A percentile compares a stretch with the other conserved stretches of the same genome.
These are phyloP conservation scores for Yarrowia hollandica DNA, from an alignment of 805 yeast species.

Conservation along the genomic window DNA sequence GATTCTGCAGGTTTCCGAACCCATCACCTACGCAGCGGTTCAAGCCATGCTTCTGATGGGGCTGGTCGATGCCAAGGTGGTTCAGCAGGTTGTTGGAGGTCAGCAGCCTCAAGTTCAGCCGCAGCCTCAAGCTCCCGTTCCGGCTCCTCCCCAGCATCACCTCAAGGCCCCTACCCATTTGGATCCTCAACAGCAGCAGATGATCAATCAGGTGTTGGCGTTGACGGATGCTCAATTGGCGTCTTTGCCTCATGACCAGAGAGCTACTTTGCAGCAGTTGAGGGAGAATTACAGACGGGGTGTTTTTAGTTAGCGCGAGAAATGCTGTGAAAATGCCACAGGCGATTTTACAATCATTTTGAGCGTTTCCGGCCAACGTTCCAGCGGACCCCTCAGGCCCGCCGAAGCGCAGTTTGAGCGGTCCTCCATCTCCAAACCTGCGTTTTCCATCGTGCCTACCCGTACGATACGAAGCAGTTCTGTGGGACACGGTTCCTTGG, in stretches of 20 bases:
- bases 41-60: constrained; percentile 58
- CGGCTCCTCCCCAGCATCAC: constrained; percentile 31
- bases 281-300: constrained; percentile 35
- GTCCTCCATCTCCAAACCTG: too few relatives aligned
- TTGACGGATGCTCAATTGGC: constrained; percentile 52
- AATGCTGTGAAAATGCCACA: too few relatives aligned
- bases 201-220: constrained; percentile 52
- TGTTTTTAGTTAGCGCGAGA: background rate
- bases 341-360: too few relatives aligned
- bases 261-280: constrained; percentile 37
- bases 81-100: constrained; percentile 35
- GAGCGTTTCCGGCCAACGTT: too few relatives aligned
- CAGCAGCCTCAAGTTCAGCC: constrained; percentile 24
- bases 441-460: too few relatives aligned
- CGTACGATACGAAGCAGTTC: too few relatives aligned
- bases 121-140: constrained; percentile 28
- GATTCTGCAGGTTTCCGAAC: constrained; percentile 58
- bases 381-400: too few relatives aligned
- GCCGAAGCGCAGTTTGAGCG: too few relatives aligned
- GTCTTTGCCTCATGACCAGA: constrained; percentile 52
- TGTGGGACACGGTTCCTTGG: too few relatives aligned
- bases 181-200: constrained; percentile 47
- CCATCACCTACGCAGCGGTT: constrained; percentile 72
- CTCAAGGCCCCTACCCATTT: constrained; percentile 31
- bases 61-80: constrained; percentile 39